Evolutionary conservation across 495 filamentous ascomycete genomes (phyloP), one percentile per base, ranked within the genome.

Genomic region (Cenococcum geophilum): DNA sequence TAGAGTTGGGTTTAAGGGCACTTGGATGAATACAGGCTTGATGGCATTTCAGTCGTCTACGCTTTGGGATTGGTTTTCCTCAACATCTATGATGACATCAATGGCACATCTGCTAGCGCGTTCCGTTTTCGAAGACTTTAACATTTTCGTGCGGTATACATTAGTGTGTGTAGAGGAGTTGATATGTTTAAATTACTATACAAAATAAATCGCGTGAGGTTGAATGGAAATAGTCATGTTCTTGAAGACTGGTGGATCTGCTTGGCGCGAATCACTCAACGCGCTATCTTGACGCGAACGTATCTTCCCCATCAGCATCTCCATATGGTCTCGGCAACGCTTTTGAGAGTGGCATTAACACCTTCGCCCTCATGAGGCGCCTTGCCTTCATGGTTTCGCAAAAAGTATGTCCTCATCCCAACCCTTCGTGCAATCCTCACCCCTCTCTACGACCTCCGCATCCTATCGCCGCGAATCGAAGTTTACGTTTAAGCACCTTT

Each of bases 401-500:
- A 6, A 54, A 34, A 51, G n/a, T 5, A 67, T 67, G 62, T 72
- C 72, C 54, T 73, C 72, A 55, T 70, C 73, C 42, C 59, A 65
- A 53, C 65, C 69, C 27, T 69, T 66, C 65, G 37, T 69, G 63
- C 68, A 71, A 36, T 68, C 72, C 49, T 75, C 73, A 43, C 51
- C 64, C 18, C 52, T 62, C 64, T 56, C 32, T 25, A 16, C 22
- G 6, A 32, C 52, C 52, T 40, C 70, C 75, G 49, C 42, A 11
- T 32, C 27, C 27, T 32, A 32, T 32, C 52, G 70, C 25, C 84
- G 74, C 61, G 80, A 79, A 45, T 93, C 89, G 18, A 79, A 77
- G 59, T 96, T 91, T 72, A 97, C 92, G 16, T 91, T 87, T 70
- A 87, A 87, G 50, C 86, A 97, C 35, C 79, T 98, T 21, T 75